Conservation (phyloP, 2,329 filamentous ascomycete genomes). For the Metarhizium album region DNA sequence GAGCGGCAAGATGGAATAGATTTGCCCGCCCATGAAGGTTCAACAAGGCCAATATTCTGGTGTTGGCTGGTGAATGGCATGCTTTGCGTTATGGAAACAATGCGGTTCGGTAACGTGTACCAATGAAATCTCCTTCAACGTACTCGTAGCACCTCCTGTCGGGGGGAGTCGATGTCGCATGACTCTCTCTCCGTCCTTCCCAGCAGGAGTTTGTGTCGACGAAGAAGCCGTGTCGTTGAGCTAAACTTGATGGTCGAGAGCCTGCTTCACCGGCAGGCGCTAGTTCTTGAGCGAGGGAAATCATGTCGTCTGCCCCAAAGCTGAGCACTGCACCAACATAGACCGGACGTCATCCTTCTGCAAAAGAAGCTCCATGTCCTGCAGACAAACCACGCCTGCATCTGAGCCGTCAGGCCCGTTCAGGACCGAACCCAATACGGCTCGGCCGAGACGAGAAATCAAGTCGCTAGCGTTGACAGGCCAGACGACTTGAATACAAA, state of each 20-base stretch:
- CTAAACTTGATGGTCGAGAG: conserved; percentile 41
- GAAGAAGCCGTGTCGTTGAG: conserved; percentile 8
- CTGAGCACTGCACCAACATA: conserved; percentile 50
- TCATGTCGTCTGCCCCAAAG: conserved; percentile 54
- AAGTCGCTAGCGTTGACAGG: too few relatives aligned
- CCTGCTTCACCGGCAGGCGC: conserved; percentile 53
- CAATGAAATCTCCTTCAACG: conserved; percentile 51
- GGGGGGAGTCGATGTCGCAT: conserved; percentile 11
- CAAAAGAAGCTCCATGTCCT: conserved; percentile 24
- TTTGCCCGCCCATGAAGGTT: conserved; percentile 56
- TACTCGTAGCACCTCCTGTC: conserved; percentile 33
- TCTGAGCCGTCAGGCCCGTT: conserved; percentile 41
- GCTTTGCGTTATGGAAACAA: conserved; percentile 41
- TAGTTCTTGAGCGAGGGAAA: conserved; percentile 56
- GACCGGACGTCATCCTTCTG: conserved; percentile 15
- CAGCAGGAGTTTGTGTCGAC: conserved; percentile 5
- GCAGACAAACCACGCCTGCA: conserved; percentile 37
- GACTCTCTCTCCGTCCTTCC: conserved; percentile 29
- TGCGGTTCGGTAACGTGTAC: conserved; percentile 54
- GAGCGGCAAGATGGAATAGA: conserved; percentile 52
- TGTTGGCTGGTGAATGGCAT: conserved; percentile 47
- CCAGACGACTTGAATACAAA: too few relatives aligned
- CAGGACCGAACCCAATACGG: too few relatives aligned
- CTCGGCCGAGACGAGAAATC: too few relatives aligned
- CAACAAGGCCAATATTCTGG: conserved; percentile 53